These are phyloP conservation scores for Aegilops speltoides DNA, from an alignment of 176 grass and related monocot genomes.

Conservation along the genomic window DNA sequence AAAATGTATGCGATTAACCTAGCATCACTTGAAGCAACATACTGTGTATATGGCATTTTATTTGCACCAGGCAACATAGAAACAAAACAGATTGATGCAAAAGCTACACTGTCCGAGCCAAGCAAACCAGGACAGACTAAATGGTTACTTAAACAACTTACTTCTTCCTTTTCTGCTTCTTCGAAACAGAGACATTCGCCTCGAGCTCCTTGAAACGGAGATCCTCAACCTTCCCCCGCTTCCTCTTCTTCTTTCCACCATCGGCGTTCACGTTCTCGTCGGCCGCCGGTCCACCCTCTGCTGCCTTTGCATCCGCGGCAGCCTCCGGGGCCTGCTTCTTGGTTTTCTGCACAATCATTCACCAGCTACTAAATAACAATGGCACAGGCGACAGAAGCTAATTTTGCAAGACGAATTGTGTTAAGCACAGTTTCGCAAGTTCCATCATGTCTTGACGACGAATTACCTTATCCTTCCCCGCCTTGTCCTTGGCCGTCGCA, in stretches of 20 bases:
- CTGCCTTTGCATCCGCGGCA: slow-evolving; percentile 3
- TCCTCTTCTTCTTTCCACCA: slow-evolving; percentile 45
- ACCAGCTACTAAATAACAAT: neutral
- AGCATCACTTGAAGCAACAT: neutral
- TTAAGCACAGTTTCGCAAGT: too few relatives aligned
- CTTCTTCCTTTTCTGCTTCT: slow-evolving; percentile 91
- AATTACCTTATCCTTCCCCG: slow-evolving; percentile 25
- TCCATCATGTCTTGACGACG: too few relatives aligned
- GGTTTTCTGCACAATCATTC: slow-evolving; percentile 26
- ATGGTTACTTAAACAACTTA: slow-evolving; percentile 41
- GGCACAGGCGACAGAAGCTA: neutral
- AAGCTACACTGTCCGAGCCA: neutral
- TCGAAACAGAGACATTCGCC: slow-evolving; percentile 34
- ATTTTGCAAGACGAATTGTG: neutral
- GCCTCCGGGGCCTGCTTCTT: slow-evolving; percentile 6
- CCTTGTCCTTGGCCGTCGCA: slow-evolving; percentile 24
- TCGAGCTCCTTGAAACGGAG: slow-evolving; percentile 82
- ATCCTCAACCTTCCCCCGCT: slow-evolving; percentile 51
- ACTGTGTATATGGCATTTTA: neutral
- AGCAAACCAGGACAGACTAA: neutral
- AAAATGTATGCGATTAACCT: neutral
- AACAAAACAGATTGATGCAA: neutral
- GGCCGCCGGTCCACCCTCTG: neutral
- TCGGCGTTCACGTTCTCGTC: neutral
- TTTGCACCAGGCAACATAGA: neutral